Conservation (phyloP, 495 filamentous ascomycete species). For the Penicillium verhagenii region DNA sequence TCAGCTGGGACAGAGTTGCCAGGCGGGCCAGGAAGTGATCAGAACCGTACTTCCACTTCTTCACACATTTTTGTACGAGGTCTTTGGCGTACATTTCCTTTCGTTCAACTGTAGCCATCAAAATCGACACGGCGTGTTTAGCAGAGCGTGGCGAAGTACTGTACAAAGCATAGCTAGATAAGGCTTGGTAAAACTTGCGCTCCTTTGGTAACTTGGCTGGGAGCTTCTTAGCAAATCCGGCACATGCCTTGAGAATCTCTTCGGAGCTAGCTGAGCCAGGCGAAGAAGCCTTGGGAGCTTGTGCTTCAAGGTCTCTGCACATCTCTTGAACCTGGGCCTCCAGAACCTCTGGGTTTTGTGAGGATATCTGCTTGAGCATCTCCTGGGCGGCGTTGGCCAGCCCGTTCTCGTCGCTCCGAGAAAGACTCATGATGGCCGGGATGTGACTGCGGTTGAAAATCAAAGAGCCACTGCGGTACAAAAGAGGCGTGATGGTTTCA, state of each 20-base stretch:
- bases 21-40: conserved; percentile 81
- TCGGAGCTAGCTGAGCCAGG: conserved; percentile 67
- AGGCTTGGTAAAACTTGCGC: conserved; percentile 76
- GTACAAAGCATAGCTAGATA: conserved; percentile 76
- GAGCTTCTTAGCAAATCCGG: conserved; percentile 81
- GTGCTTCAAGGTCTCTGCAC: conserved; percentile 76
- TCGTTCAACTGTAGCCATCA: conserved; percentile 76
- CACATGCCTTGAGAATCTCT: conserved; percentile 89
- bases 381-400: conserved; percentile 81
- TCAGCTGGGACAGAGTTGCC: conserved; percentile 78
- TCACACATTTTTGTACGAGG: conserved; percentile 68
- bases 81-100: conserved; percentile 88
- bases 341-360: conserved; percentile 81
- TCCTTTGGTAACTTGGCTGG: conserved; percentile 82
- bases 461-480: conserved; percentile 79
- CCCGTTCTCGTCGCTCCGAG: conserved; percentile 74
- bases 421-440: conserved; percentile 81
- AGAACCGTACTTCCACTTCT: conserved; percentile 73
- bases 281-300: conserved; percentile 68
- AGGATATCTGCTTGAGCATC: conserved; percentile 88
- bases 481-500: conserved; percentile 76
- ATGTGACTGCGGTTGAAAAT: conserved; percentile 94
- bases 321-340: conserved; percentile 90
- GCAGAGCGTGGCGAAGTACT: conserved; percentile 79
- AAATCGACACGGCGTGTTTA: conserved; percentile 89